Percentiles rank a stretch among this genome's conserved stretches.
phyloP scores from a whole-genome alignment of 257 asterid species.

The Fraxinus excelsior region DNA sequence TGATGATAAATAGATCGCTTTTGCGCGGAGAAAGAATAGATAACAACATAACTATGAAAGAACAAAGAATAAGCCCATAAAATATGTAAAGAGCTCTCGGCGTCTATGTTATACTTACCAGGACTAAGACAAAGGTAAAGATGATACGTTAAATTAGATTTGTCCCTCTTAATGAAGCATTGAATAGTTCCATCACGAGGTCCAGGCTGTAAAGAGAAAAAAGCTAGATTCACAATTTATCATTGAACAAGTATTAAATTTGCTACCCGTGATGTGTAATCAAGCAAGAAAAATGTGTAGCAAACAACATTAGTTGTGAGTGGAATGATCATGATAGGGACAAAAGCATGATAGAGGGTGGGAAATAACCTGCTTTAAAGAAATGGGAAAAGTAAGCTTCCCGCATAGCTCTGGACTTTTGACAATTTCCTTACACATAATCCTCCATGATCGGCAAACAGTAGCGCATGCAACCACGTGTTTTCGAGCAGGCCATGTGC shows the following conservation, averaged over 20 bases:
- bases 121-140: constrained; percentile 90
- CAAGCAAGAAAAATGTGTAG: not conserved
- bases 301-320: not conserved
- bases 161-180: constrained; percentile 91
- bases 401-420: constrained; percentile 73
- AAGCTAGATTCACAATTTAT: constrained; percentile 8
- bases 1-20: not conserved
- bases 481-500: constrained; percentile 88
- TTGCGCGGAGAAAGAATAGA: not conserved
- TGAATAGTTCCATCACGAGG: constrained; percentile 87
- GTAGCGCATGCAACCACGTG: constrained; percentile 87
- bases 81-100: not conserved
- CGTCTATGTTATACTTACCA: constrained; percentile 48
- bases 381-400: constrained; percentile 84
- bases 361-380: constrained; percentile 73
- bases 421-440: constrained; percentile 83
- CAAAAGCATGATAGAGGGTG: not conserved
- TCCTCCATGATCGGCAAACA: constrained; percentile 91
- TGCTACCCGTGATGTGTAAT: not conserved
- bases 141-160: constrained; percentile 79
- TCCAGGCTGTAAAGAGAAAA: constrained; percentile 71
- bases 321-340: not conserved
- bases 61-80: constrained; percentile 2
- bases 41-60: not conserved
- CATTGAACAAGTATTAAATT: not conserved